Percentiles rank a stretch among this genome's conserved stretches.
phyloP scores from a whole-genome alignment of 768 basidiomycete genomes.

The Rhizopogon sp. region DNA sequence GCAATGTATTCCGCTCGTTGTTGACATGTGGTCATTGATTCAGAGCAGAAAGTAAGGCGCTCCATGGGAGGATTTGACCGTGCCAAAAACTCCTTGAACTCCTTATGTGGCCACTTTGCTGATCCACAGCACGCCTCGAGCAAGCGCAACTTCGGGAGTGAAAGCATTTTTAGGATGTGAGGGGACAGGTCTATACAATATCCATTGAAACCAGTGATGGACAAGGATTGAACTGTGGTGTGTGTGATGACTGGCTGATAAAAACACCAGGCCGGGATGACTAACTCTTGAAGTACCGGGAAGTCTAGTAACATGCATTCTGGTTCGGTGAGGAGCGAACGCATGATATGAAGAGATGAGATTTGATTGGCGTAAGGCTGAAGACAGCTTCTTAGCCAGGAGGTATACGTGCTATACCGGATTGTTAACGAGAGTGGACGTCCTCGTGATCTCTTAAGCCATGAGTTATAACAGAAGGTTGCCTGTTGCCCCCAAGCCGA shows the following conservation, averaged over 20 bases:
- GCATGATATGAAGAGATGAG: conserved; percentile 3
- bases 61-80: conserved; percentile 19
- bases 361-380: conserved; percentile 15
- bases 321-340: conserved; percentile 10
- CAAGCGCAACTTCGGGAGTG: conserved; percentile 8
- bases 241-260: conserved; percentile 8
- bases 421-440: conserved; percentile 18
- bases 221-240: conserved; percentile 6
- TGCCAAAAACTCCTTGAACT: conserved; percentile 11
- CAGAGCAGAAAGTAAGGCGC: conserved; percentile 11
- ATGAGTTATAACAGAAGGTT: conserved; percentile 8
- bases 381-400: conserved; percentile 6
- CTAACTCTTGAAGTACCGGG: conserved; percentile 13
- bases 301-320: conserved; percentile 15
- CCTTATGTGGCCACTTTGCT: conserved; percentile 9
- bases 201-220: neutral
- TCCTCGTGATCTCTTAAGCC: conserved; percentile 9
- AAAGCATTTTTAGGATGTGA: conserved; percentile 10
- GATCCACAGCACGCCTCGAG: conserved; percentile 5
- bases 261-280: neutral
- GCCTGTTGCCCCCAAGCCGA: conserved; percentile 6
- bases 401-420: neutral
- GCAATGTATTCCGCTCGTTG: conserved; percentile 8
- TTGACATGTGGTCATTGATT: conserved; percentile 10
- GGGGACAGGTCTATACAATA: neutral